Conservation (phyloP, 139 green algal genomes). For the Asterochloris sp. region DNA sequence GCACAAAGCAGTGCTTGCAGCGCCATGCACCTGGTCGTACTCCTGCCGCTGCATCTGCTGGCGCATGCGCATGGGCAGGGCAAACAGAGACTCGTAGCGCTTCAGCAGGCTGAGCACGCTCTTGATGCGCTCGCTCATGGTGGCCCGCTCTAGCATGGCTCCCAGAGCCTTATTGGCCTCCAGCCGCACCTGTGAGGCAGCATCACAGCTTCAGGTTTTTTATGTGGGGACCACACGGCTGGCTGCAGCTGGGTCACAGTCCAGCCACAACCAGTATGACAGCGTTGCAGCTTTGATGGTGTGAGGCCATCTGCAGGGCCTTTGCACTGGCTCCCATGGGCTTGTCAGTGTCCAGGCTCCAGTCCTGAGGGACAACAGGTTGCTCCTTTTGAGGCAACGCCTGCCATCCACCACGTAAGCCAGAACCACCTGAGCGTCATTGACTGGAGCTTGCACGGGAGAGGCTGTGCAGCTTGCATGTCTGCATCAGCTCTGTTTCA, state of each 20-base stretch:
- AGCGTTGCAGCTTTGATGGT: too few species aligned
- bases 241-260: not conserved
- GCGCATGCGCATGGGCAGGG: conserved; percentile 50
- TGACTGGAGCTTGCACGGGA: too few species aligned
- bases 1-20: not conserved
- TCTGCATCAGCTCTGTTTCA: too few species aligned
- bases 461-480: too few species aligned
- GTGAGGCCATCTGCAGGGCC: too few species aligned
- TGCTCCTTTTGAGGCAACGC: too few species aligned
- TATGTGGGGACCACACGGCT: conserved; percentile 6
- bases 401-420: too few species aligned
- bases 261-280: not conserved
- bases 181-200: conserved; percentile 28
- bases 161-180: conserved; percentile 43
- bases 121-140: conserved; percentile 53
- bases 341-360: too few species aligned
- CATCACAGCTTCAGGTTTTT: conserved; percentile 6
- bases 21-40: conserved; percentile 41
- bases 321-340: too few species aligned
- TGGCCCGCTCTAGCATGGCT: conserved; percentile 48
- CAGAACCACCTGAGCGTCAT: too few species aligned
- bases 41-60: conserved; percentile 34
- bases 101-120: conserved; percentile 50
- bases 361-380: too few species aligned
- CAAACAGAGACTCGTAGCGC: conserved; percentile 65